A percentile compares a stretch with the other conserved stretches of the same genome.
Conservation (phyloP, 2,329 filamentous ascomycete genomes). For the Verticillium klebahnii region DNA sequence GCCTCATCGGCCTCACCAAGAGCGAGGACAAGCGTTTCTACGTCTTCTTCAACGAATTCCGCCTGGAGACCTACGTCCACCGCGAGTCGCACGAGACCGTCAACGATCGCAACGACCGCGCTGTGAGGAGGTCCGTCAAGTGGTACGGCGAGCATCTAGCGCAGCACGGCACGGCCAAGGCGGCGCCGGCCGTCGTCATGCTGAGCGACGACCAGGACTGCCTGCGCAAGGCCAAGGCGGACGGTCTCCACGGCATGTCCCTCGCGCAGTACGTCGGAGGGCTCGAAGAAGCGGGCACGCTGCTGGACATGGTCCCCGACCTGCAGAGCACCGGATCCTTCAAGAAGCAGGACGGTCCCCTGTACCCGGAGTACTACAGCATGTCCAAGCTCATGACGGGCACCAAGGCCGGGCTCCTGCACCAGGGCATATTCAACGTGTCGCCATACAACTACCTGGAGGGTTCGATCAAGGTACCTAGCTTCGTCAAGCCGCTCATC, state of each 20-base stretch:
- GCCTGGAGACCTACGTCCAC: conserved; percentile 81
- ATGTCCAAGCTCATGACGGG: conserved; percentile 94
- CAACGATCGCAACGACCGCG: conserved; percentile 94
- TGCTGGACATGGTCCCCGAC: conserved; percentile 91
- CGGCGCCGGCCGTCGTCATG: conserved; percentile 78
- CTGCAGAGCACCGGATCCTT: conserved; percentile 63
- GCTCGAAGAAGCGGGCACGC: conserved; percentile 75
- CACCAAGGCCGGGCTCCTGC: conserved; percentile 79
- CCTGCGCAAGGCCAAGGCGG: conserved; percentile 72
- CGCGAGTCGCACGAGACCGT: conserved; percentile 77
- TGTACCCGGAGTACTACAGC: conserved; percentile 87
- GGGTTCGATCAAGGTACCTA: conserved; percentile 81
- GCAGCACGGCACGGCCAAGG: conserved; percentile 50
- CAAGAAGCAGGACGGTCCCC: conserved; percentile 59
- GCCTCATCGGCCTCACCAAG: conserved; percentile 82
- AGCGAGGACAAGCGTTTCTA: conserved; percentile 97
- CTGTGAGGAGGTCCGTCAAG: conserved; percentile 76
- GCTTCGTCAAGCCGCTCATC: conserved; percentile 84
- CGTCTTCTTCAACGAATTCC: conserved; percentile 98
- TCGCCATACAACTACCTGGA: conserved; percentile 98
- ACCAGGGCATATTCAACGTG: conserved; percentile 93
- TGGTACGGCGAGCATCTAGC: conserved; percentile 87
- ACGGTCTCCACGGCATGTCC: conserved; percentile 65
- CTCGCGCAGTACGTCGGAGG: conserved; percentile 75
- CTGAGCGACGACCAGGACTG: conserved; percentile 91